These are phyloP conservation scores for Dendrobium officinale DNA, from an alignment of 106 monocot species.

Conservation along the genomic window DNA sequence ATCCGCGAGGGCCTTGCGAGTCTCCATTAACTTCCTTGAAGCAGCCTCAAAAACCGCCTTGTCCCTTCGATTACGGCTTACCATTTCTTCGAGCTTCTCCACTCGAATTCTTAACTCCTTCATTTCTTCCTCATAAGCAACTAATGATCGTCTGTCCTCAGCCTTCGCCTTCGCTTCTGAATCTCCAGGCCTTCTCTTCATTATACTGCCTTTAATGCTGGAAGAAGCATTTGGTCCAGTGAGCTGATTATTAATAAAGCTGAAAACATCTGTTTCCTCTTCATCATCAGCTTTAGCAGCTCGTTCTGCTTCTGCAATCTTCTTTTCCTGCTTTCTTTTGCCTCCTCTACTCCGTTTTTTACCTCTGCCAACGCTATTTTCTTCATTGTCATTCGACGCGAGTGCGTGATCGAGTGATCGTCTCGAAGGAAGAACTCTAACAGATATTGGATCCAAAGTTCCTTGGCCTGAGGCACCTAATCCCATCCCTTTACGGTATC, in stretches of 20 bases:
- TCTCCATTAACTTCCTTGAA: conserved; percentile 48
- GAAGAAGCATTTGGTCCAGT: conserved; percentile 25
- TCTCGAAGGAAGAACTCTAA: conserved; percentile 59
- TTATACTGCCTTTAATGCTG: conserved; percentile 5
- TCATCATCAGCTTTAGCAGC: conserved; percentile 53
- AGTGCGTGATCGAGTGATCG: conserved; percentile 85
- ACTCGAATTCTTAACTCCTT: conserved; percentile 57
- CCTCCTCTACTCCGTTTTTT: conserved; percentile 85
- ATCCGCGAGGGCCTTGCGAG: conserved; percentile 48
- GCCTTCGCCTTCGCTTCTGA: conserved; percentile 7
- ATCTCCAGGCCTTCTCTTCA: conserved; percentile 18
- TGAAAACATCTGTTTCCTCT: conserved; percentile 53
- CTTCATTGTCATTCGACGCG: conserved; percentile 21
- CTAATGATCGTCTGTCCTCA: conserved; percentile 62
- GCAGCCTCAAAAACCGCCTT: conserved; percentile 76
- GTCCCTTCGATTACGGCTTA: conserved; percentile 67
- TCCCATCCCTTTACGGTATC: conserved; percentile 87
- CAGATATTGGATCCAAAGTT: conserved; percentile 60
- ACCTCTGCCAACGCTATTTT: conserved; percentile 8
- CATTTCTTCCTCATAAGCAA: conserved; percentile 75
- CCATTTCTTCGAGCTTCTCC: conserved; percentile 81
- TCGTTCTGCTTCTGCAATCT: conserved; percentile 52
- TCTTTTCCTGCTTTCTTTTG: conserved; percentile 66
- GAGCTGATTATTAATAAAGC: conserved; percentile 86
- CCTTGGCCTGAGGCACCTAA: conserved; percentile 85